Base-by-base conservation (phyloP, 208 protist genomes). In the Crithidia acanthocephali region DNA sequence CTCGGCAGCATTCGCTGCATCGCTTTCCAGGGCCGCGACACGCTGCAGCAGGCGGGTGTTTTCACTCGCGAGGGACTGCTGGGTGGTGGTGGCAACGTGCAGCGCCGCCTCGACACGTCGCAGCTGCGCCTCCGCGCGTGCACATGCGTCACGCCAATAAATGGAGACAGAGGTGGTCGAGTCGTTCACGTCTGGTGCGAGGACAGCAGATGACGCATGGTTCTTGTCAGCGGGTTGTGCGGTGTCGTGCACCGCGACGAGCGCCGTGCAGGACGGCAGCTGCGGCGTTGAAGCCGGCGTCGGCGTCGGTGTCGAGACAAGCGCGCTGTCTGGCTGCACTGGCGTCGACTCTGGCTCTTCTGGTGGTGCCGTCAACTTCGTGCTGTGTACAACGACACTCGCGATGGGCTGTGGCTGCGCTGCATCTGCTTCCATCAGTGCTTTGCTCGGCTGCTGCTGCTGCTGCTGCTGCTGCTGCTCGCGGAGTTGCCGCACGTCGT, bases 21-120 rank as follows among this genome's bases (percentile, higher is more conserved):
- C 58, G 3, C 42, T 44, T 35, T 87, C 64, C 13, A 76, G 62
- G 23, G 84, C 73, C 63, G 74, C 73, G 16, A 84, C 45, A 2
- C 57, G 57, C 20, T 52, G 60, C 45, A 95, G 79, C 51, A 92
- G 74, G 0, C 85, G 85, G 44, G 72, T 84, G 72, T 92, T 92
- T 59, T 92, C 86, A 35, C 73, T 33, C 8, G 76, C 74, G 27
- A 89, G 48, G 22, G 83, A 51, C 32, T 74, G 30, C 55, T 91
- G 74, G 16, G 80, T 88, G 42, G 66, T 56, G 18, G 68, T 67
- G 23, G 73, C 37, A 10, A 87, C 57, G 22, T 74, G 56, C 23
- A 83, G 74, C 18, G 84, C 86, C 15, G 30, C 64, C 33, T 83
- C 77, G 22, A 91, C 68, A 6, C 64, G 74, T 30, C 61, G 45